Conservation (phyloP, 768 basidiomycete species). For the Sarcodon aspratus region DNA sequence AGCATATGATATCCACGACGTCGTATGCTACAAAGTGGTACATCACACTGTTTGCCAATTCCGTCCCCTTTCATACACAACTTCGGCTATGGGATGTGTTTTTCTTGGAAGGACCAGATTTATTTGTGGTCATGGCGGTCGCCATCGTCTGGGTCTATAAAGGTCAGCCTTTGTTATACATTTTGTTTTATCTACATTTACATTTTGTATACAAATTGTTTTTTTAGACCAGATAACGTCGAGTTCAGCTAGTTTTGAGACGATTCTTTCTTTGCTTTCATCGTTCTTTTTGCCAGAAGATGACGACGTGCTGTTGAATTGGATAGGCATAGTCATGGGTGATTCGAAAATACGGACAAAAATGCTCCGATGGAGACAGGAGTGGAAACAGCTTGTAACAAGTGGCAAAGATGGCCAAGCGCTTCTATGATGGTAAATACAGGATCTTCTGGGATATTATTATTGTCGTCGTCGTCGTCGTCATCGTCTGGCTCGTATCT, state of each 20-base stretch:
- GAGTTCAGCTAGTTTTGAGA: constrained; percentile 75
- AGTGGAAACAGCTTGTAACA: constrained; percentile 67
- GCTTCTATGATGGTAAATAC: constrained; percentile 31
- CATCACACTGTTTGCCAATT: constrained; percentile 93
- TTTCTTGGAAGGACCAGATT: constrained; percentile 80
- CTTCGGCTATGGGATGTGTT: constrained; percentile 93
- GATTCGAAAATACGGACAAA: constrained; percentile 56
- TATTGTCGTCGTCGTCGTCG: background rate
- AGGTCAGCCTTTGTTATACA: constrained; percentile 37
- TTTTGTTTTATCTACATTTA: too few relatives aligned
- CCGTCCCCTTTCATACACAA: constrained; percentile 92
- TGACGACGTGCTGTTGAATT: constrained; percentile 70
- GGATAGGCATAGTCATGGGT: constrained; percentile 56
- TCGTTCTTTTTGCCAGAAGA: constrained; percentile 93
- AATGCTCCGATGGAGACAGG: constrained; percentile 68
- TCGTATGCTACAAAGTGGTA: constrained; percentile 99
- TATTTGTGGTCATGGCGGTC: constrained; percentile 76
- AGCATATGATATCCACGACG: constrained; percentile 85
- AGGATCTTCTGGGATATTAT: background rate
- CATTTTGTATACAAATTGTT: background rate
- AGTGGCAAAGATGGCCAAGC: constrained; percentile 50
- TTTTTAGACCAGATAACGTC: constrained; percentile 76
- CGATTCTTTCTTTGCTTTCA: constrained; percentile 79
- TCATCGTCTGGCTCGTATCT: constrained; percentile 4
- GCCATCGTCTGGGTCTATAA: constrained; percentile 88